Evolutionary conservation across 805 yeast genomes (phyloP), one percentile per base, ranked within the genome.

Genomic region (Starmerella scarabaei): DNA sequence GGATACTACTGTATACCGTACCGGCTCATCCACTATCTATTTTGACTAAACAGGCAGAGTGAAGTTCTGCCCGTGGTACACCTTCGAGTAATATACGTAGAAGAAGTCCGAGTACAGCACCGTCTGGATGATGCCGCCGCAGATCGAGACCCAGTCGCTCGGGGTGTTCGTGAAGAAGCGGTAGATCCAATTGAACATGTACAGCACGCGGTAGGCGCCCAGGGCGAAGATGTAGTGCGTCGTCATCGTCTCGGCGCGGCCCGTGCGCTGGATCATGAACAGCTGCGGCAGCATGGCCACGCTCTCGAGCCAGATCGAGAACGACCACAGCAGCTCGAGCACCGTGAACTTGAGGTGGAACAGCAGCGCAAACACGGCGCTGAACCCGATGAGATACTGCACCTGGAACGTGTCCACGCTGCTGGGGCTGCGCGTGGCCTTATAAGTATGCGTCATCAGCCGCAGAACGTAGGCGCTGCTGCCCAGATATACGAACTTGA

Each of bases 131-230:
- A 91, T 45, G 19, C 97, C 97, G 0, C 96, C 79, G 17, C 71
- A 53, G 8, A 88, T 65, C 2, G 93, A 71, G 40, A 86, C 66
- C 48, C 69, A 69, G 54, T 85, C 94, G 48, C 80, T 88, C 3
- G 43, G 50, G 21, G 39, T 38, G 8, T 19, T 23, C 11, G 69
- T 60, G 14, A 60, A 48, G 63, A 77, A 83, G 59, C 96, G 74
- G 70, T 85, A 91, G 50, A 85, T 58, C 98, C 98, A 91, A 62
- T 88, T 91, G 49, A 94, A 93, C 51, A 91, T 74, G 59, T 91
- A 91, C 37, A 91, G 66, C 0, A 88, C 80, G 51, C 98, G 70
- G 67, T 91, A 91, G 2, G 80, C 51, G 14, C 98, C 98, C 56
- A 91, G 66, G 1, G 96, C 94, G 60, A 88, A 86, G 46, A 91